A percentile compares a stretch with the other conserved stretches of the same genome.
Conservation (phyloP, 2,329 filamentous ascomycete genomes). For the Capronia epimyces region DNA sequence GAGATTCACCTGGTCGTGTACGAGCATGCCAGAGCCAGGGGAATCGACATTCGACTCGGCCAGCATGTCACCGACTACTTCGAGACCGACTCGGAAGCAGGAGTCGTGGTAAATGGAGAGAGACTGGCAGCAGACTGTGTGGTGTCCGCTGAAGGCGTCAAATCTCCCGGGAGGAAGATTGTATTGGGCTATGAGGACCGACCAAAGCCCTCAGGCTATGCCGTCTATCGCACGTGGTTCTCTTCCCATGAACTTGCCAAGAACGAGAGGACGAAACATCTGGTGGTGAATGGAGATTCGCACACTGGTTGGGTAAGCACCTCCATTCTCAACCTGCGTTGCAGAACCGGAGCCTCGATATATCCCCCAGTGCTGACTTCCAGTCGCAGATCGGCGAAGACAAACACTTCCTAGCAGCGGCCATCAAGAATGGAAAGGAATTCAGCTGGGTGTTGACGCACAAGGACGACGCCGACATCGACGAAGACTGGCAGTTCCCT, state of each 20-base stretch:
- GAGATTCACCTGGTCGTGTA: constrained; percentile 35
- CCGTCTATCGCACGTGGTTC: constrained; percentile 31
- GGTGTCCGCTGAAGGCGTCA: constrained; percentile 23
- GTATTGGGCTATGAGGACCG: constrained; percentile 34
- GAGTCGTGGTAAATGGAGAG: constrained; percentile 24
- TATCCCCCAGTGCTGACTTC: background rate
- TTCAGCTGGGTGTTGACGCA: constrained; percentile 55
- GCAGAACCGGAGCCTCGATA: background rate
- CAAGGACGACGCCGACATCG: constrained; percentile 43
- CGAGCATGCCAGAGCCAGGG: constrained; percentile 30
- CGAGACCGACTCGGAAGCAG: constrained; percentile 33
- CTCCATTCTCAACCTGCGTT: background rate
- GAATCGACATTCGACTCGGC: constrained; percentile 32
- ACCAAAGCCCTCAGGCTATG: constrained; percentile 34
- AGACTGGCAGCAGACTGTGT: constrained; percentile 22
- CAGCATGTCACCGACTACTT: constrained; percentile 33
- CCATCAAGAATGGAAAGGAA: constrained; percentile 49
- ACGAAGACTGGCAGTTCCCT: constrained; percentile 53
- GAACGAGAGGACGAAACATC: constrained; percentile 50
- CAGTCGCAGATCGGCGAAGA: constrained; percentile 38
- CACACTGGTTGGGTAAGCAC: constrained; percentile 43
- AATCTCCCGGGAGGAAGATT: constrained; percentile 23
- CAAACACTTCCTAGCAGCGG: constrained; percentile 47
- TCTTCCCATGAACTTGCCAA: constrained; percentile 44
- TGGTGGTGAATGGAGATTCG: constrained; percentile 49